Conservation (phyloP, 805 yeast genomes). For the Candida dendrica region DNA sequence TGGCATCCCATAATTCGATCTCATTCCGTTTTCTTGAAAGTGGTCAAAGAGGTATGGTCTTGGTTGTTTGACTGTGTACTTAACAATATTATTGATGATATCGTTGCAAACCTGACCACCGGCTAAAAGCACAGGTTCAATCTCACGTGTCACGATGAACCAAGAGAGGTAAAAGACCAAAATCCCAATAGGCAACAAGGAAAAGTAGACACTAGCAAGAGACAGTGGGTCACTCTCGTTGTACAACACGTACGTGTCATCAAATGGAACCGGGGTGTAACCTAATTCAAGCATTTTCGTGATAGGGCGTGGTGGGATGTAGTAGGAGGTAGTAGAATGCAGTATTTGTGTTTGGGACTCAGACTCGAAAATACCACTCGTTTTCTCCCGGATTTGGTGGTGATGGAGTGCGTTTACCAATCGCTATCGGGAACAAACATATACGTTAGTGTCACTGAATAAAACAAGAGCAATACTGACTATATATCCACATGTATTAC, state of each 20-base stretch:
- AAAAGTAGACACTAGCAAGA: constrained; percentile 56
- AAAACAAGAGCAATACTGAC: too few relatives aligned
- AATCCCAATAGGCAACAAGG: constrained; percentile 74
- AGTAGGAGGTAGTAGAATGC: too few relatives aligned
- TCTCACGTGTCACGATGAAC: constrained; percentile 75
- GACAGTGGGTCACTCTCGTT: constrained; percentile 60
- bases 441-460: too few relatives aligned
- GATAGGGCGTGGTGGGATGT: not conserved
- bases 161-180: constrained; percentile 77
- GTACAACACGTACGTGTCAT: constrained; percentile 79
- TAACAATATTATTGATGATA: constrained; percentile 58
- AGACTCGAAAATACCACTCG: too few relatives aligned
- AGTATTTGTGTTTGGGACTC: too few relatives aligned
- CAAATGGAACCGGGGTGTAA: constrained; percentile 51
- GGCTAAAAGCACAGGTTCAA: constrained; percentile 77
- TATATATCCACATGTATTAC: too few relatives aligned
- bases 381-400: not conserved
- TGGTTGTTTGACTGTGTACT: constrained; percentile 57
- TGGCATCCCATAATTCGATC: constrained; percentile 89
- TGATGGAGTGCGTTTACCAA: not conserved
- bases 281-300: constrained; percentile 1
- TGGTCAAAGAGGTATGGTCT: constrained; percentile 51
- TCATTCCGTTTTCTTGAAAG: constrained; percentile 30
- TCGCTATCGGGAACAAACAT: too few relatives aligned
- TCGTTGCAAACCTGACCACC: constrained; percentile 84